Evolutionary conservation across 2,329 filamentous ascomycete species (phyloP), one percentile per base, ranked within the genome.

Genomic region (Nannizzia gypsea): DNA sequence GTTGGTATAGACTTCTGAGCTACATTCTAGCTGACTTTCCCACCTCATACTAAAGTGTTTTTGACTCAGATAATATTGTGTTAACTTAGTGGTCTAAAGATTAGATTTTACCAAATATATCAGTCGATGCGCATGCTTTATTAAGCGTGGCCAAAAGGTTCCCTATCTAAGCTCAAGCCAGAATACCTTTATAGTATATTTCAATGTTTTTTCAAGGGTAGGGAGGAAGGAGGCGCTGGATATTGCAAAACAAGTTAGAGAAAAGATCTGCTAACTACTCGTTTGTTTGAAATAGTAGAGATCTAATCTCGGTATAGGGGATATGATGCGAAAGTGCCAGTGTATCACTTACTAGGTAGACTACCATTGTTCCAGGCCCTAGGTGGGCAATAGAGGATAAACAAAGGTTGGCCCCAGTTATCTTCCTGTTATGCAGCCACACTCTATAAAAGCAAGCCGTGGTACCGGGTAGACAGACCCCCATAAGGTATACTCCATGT

Each of bases 261-360:
- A 42, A 6, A 56, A 61, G 34, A 36, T 59, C 20, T 15, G 57
- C n/a, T n/a, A n/a, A n/a, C 6, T 48, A 48, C n/a, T 48, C 44
- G n/a, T 48, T 48, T 24, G 44, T 48, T 48, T 48, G 44, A 48
- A 48, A 48, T n/a, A n/a, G n/a, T n/a, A n/a, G n/a, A n/a, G n/a
- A n/a, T n/a, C n/a, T n/a, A n/a, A n/a, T n/a, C n/a, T n/a, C n/a
- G n/a, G n/a, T n/a, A n/a, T n/a, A n/a, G n/a, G n/a, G n/a, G n/a
- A n/a, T n/a, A n/a, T n/a, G n/a, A n/a, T n/a, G n/a, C n/a, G n/a
- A n/a, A n/a, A n/a, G n/a, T n/a, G n/a, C n/a, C n/a, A n/a, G n/a
- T n/a, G n/a, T n/a, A n/a, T n/a, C n/a, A n/a, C n/a, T n/a, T n/a
- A n/a, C n/a, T n/a, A n/a, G n/a, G n/a, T n/a, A n/a, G n/a, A n/a